Evolutionary conservation across 805 yeast species (phyloP).

Genomic region (Yamadazyma akitaensis): DNA sequence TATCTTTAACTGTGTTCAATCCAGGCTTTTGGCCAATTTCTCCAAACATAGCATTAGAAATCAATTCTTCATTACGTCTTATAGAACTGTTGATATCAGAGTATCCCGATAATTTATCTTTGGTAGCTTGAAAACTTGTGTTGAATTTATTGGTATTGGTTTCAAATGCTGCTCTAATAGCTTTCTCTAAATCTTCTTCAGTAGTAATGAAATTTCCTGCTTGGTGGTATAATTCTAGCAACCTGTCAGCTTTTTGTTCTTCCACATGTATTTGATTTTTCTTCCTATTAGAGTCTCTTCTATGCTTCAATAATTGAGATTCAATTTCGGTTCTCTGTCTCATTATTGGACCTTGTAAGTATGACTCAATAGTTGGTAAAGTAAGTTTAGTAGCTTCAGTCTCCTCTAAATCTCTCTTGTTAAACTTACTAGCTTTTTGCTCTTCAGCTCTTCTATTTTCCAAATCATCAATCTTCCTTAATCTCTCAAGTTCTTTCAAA

Average conservation of each 20-base stretch:
- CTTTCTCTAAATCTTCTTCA: slow-evolving; percentile 58
- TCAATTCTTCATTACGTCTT: slow-evolving; percentile 29
- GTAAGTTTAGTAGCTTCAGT: slow-evolving; percentile 61
- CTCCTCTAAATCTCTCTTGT: slow-evolving; percentile 35
- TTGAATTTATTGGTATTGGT: slow-evolving; percentile 34
- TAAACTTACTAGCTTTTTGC: slow-evolving; percentile 19
- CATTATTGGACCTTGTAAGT: slow-evolving; percentile 66
- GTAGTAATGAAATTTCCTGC: slow-evolving; percentile 67
- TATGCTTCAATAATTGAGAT: slow-evolving; percentile 49
- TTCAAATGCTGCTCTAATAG: slow-evolving; percentile 58
- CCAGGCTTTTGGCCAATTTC: slow-evolving; percentile 43
- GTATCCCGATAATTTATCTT: slow-evolving; percentile 33
- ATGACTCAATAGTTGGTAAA: slow-evolving; percentile 72
- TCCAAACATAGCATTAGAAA: slow-evolving; percentile 37
- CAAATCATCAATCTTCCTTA: slow-evolving; percentile 37
- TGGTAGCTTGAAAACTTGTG: slow-evolving; percentile 29
- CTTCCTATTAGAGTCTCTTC: slow-evolving; percentile 66
- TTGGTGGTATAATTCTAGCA: slow-evolving; percentile 71
- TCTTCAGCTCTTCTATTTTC: slow-evolving; percentile 26
- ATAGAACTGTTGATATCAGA: slow-evolving; percentile 26
- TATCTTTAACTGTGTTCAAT: slow-evolving; percentile 33
- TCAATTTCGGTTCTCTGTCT: slow-evolving; percentile 73
- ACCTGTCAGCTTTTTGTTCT: slow-evolving; percentile 50
- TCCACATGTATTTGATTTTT: slow-evolving; percentile 49
- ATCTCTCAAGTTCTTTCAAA: slow-evolving; percentile 48